These are phyloP conservation scores for Scortechinia acanthostroma DNA, from an alignment of 2,329 filamentous ascomycete genomes.

Conservation along the genomic window DNA sequence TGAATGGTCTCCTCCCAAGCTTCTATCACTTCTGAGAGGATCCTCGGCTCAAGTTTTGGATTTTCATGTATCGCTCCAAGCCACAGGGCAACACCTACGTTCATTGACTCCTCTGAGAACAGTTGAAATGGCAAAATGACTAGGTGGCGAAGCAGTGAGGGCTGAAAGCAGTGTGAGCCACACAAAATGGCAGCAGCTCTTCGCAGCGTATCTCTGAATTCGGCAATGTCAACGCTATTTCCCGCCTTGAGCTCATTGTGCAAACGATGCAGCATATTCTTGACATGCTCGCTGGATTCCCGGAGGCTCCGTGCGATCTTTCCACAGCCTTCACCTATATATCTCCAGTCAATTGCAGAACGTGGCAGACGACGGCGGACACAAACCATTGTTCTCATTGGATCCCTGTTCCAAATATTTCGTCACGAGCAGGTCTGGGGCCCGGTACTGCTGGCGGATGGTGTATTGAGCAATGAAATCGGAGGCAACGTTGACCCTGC, in stretches of 20 bases:
- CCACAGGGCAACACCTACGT: slow-evolving; percentile 49
- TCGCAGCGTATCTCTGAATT: slow-evolving; percentile 40
- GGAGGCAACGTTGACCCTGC: slow-evolving; percentile 81
- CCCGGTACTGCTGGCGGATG: slow-evolving; percentile 89
- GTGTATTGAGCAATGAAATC: slow-evolving; percentile 97
- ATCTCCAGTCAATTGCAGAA: too few species aligned
- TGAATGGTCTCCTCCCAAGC: slow-evolving; percentile 84
- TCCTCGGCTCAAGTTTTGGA: slow-evolving; percentile 75
- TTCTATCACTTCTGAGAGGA: slow-evolving; percentile 79
- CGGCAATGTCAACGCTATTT: slow-evolving; percentile 77
- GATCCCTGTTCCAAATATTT: too few species aligned
- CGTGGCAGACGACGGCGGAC: too few species aligned
- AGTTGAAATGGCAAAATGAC: slow-evolving; percentile 61
- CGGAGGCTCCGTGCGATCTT: too few species aligned
- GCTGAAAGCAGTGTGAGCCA: slow-evolving; percentile 66
- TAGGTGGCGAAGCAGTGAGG: slow-evolving; percentile 66
- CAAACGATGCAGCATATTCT: slow-evolving; percentile 36
- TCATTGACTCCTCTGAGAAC: neutral
- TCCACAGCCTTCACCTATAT: too few species aligned
- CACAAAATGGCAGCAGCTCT: slow-evolving; percentile 20
- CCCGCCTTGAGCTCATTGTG: slow-evolving; percentile 74
- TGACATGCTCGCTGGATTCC: neutral
- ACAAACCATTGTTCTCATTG: too few species aligned
- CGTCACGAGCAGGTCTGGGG: too few species aligned
- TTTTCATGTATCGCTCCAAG: slow-evolving; percentile 96